Evolutionary conservation across 202 grass and related monocot genomes (phyloP), one percentile per base, ranked within the genome.

Genomic region (Carex sylvatica): DNA sequence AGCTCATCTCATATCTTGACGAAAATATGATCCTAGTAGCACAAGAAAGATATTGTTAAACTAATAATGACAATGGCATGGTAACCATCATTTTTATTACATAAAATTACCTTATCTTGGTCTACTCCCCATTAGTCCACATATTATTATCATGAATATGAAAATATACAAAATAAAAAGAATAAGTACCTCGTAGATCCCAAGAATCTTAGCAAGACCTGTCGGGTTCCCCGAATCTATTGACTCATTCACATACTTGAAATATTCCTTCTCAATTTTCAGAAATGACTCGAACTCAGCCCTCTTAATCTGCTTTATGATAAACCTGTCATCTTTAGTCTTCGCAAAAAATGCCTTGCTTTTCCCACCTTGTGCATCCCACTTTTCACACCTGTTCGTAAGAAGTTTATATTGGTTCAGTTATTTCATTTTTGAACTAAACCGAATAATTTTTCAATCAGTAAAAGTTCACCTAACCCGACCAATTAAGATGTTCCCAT

Each of bases 221-320:
- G 93, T 95, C 79, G 94, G 91, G 69, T 88, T 96, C 28, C 96
- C 91, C 36, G 91, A 92, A 51, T 96, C 93, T 68, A 99, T 81
- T 12, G 96, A 93, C 67, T 88, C 83, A 74, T 71, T 85, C 85
- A 89, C 83, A 83, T 99, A 91, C 81, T 93, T 88, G 68, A 99
- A 99, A 83, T 99, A 99, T 63, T 94, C 89, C 87, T 84, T 82
- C 61, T 90, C 89, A 87, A 99, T 93, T 84, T 88, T 89, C 83
- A 99, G 84, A 68, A 99, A 99, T 15, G 93, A 96, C 36, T 96
- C 97, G 26, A 96, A 93, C 79, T 99, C 93, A 89, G 97, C 87
- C 86, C 85, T 96, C 79, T 99, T 99, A 53, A 99, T 99, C 86
- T 99, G 91, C 83, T 99, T 99, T 82, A 99, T 99, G 78, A 99